Conservation (phyloP, 2,329 filamentous ascomycete genomes). For the Plenodomus lindquistii region DNA sequence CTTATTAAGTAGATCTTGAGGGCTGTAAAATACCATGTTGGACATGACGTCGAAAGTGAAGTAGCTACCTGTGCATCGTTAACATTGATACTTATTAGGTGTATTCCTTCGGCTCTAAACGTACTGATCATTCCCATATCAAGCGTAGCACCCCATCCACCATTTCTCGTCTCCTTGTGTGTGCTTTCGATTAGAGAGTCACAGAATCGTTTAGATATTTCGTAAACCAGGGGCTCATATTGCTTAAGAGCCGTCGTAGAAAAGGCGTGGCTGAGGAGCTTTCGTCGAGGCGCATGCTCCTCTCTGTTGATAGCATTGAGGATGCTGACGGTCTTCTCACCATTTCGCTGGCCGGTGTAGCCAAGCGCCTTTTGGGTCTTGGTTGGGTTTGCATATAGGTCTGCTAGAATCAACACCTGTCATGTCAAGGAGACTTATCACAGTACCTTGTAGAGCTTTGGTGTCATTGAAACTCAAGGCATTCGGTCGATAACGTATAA, state of each 20-base stretch:
- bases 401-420: neutral
- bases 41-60: constrained; percentile 10
- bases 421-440: neutral
- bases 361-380: constrained; percentile 1
- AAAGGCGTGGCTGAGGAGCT: constrained; percentile 2
- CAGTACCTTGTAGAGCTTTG: constrained; percentile 3
- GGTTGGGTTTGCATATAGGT: neutral
- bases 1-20: neutral
- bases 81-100: too few species aligned
- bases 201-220: constrained; percentile 1
- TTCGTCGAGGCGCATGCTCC: constrained; percentile 3
- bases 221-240: constrained; percentile 1
- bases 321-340: neutral
- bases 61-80: neutral
- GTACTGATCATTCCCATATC: constrained; percentile 1
- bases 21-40: constrained; percentile 1
- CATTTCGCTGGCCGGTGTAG: neutral
- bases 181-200: neutral
- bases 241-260: constrained; percentile 1
- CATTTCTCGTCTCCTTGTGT: neutral
- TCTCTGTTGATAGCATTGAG: constrained; percentile 2
- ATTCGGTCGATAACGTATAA: constrained; percentile 6
- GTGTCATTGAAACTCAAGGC: constrained; percentile 3
- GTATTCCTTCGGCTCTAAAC: neutral
- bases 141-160: neutral